phyloP scores from a whole-genome alignment of 2,329 filamentous ascomycete species.

The Nemania sp. region DNA sequence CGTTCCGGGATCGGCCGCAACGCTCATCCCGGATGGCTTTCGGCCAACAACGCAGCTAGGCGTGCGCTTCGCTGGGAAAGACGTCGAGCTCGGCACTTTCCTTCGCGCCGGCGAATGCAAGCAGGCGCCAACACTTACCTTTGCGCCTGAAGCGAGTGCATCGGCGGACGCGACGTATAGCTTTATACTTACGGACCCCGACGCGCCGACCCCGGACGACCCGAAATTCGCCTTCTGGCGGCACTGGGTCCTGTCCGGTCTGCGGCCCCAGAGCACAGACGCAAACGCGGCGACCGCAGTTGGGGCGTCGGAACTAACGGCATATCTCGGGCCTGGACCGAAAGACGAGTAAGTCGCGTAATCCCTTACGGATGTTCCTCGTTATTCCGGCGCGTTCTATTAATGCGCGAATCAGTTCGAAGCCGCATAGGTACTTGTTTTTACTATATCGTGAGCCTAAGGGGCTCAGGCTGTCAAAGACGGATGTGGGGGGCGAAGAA shows the following conservation, averaged over 20 bases:
- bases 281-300: too few relatives aligned
- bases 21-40: constrained; percentile 48
- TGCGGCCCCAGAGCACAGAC: constrained; percentile 39
- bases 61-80: constrained; percentile 43
- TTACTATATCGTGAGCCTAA: constrained; percentile 48
- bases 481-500: constrained; percentile 52
- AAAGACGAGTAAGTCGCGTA: constrained; percentile 48
- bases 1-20: constrained; percentile 45
- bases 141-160: constrained; percentile 40
- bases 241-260: constrained; percentile 53
- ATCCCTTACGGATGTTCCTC: not conserved
- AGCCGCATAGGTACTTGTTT: constrained; percentile 53
- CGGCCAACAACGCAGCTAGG: constrained; percentile 45
- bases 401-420: too few relatives aligned
- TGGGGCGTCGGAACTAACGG: constrained; percentile 40
- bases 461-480: constrained; percentile 41
- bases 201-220: constrained; percentile 58
- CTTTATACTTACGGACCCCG: constrained; percentile 56
- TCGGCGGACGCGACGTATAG: constrained; percentile 44
- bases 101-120: constrained; percentile 46
- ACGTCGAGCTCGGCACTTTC: constrained; percentile 43
- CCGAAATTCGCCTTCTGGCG: constrained; percentile 59
- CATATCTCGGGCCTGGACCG: constrained; percentile 49
- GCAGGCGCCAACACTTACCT: constrained; percentile 43
- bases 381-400: too few relatives aligned